phyloP scores from a whole-genome alignment of 495 filamentous ascomycete species.

The Aspergillus steynii region DNA sequence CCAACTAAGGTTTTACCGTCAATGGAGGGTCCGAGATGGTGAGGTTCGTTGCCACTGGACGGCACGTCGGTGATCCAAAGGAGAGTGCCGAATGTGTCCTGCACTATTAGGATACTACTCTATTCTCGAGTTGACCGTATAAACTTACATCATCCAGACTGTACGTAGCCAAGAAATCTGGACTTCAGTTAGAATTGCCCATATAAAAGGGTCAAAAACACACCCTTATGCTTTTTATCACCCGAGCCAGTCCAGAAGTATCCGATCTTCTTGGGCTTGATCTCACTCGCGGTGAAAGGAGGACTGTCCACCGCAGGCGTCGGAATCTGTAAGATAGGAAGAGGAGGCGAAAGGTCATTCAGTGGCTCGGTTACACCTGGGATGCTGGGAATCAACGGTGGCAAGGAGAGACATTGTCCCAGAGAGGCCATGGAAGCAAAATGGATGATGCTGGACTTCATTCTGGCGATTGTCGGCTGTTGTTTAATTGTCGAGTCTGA shows the following conservation, averaged over 20 bases:
- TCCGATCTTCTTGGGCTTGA: slow-evolving; percentile 66
- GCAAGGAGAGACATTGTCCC: slow-evolving; percentile 37
- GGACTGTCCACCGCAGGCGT: slow-evolving; percentile 56
- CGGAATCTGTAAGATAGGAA: slow-evolving; percentile 59
- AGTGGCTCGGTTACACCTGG: slow-evolving; percentile 60
- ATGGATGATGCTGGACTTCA: slow-evolving; percentile 26
- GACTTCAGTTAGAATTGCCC: neutral
- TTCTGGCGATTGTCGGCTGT: slow-evolving; percentile 16
- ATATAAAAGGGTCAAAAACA: neutral
- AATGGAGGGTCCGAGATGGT: slow-evolving; percentile 56
- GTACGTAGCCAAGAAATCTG: slow-evolving; percentile 61
- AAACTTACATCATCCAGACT: slow-evolving; percentile 55
- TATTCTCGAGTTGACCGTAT: neutral
- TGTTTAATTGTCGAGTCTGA: too few relatives aligned
- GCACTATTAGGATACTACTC: slow-evolving; percentile 11
- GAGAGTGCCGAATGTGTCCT: slow-evolving; percentile 62
- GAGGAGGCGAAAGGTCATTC: slow-evolving; percentile 47
- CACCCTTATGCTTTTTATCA: slow-evolving; percentile 56
- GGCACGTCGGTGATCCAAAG: slow-evolving; percentile 61
- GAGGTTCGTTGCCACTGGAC: slow-evolving; percentile 60
- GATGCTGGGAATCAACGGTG: slow-evolving; percentile 57
- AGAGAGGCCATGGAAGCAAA: slow-evolving; percentile 22
- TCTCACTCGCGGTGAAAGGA: slow-evolving; percentile 52
- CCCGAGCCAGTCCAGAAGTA: slow-evolving; percentile 64
- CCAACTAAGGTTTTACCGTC: slow-evolving; percentile 63